Conservation (phyloP, 1,284 basidiomycete genomes). For the Tilletia setariae region DNA sequence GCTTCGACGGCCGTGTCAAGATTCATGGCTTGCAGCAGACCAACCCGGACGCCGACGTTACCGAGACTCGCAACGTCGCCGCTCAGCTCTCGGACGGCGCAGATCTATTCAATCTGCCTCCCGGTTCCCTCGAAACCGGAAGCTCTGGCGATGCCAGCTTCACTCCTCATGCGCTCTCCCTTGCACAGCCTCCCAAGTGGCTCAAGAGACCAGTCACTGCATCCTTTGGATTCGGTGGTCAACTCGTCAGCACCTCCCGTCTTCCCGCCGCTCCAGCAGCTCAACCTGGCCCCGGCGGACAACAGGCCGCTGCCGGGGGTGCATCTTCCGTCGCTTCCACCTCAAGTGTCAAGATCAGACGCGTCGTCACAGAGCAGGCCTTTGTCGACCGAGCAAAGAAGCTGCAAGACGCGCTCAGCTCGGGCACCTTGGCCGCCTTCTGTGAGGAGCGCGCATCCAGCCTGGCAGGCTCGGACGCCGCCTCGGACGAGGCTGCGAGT, state of each 20-base stretch:
- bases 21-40: constrained; percentile 89
- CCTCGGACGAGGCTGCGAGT: constrained; percentile 56
- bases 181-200: constrained; percentile 85
- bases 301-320: constrained; percentile 64
- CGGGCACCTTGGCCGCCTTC: constrained; percentile 48
- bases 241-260: constrained; percentile 67
- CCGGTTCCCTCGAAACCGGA: constrained; percentile 52
- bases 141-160: constrained; percentile 32
- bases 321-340: constrained; percentile 47
- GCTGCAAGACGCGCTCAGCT: constrained; percentile 69
- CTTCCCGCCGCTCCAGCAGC: constrained; percentile 60
- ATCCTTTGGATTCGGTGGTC: constrained; percentile 90
- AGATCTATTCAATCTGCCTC: constrained; percentile 72
- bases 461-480: constrained; percentile 41
- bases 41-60: constrained; percentile 60
- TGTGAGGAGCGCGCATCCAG: constrained; percentile 47
- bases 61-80: constrained; percentile 46
- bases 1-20: constrained; percentile 75
- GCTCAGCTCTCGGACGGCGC: constrained; percentile 65
- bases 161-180: constrained; percentile 28
- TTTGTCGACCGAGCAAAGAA: constrained; percentile 75
- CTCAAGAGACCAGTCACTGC: constrained; percentile 76
- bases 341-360: constrained; percentile 51
- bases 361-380: constrained; percentile 67
- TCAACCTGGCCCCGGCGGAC: constrained; percentile 51